phyloP scores from a whole-genome alignment of 2,329 filamentous ascomycete species.

The Neocucurbitaria cava region DNA sequence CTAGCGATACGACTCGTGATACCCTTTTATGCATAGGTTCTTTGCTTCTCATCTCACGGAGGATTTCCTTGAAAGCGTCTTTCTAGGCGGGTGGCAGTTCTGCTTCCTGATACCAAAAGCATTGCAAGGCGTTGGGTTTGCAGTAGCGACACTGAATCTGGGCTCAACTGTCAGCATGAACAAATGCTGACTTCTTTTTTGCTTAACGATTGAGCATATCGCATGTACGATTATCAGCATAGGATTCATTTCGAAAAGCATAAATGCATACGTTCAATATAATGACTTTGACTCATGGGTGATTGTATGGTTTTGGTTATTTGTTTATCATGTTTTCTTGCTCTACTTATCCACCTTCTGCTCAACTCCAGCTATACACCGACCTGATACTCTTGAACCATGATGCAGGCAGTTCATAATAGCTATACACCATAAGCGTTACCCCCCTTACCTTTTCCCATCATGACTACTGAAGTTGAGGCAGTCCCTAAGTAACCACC shows the following conservation, averaged over 20 bases:
- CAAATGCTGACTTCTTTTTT: background rate
- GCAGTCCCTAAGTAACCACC: background rate
- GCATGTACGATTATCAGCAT: conserved; percentile 1
- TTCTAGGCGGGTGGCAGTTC: background rate
- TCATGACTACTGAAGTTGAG: background rate
- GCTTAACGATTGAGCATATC: background rate
- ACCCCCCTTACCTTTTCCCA: too few species aligned
- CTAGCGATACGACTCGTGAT: background rate
- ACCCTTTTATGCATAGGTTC: background rate
- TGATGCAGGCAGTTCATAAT: background rate
- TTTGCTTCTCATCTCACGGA: background rate
- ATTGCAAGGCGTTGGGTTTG: conserved; percentile 30
- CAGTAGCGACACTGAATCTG: background rate
- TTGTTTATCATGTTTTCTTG: background rate
- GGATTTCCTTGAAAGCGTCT: background rate
- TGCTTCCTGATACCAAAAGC: conserved; percentile 11
- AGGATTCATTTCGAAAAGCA: background rate
- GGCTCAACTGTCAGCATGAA: background rate
- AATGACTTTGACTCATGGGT: background rate
- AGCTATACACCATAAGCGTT: background rate
- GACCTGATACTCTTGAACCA: background rate
- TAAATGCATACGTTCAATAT: background rate
- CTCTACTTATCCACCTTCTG: background rate
- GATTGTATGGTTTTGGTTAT: background rate
- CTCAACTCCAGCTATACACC: too few species aligned